Evolutionary conservation across 2,329 filamentous ascomycete species (phyloP).

Genomic region (Lachnellula arida): DNA sequence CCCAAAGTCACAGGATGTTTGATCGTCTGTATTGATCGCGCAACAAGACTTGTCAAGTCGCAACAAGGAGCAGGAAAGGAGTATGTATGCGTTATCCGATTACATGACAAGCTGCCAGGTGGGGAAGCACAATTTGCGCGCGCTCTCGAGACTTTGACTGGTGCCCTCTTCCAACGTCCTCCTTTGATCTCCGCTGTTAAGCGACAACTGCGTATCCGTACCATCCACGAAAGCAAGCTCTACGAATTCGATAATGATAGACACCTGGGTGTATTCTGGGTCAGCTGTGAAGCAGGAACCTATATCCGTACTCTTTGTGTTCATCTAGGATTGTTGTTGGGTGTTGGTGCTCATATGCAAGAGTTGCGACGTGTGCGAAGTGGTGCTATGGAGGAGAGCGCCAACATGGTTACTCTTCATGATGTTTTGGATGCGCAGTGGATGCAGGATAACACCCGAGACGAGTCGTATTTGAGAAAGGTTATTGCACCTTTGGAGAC

Average conservation of each 20-base stretch:
- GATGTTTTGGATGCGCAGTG: conserved; percentile 95
- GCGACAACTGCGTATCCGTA: conserved; percentile 95
- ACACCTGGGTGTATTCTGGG: conserved; percentile 97
- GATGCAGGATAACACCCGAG: conserved; percentile 90
- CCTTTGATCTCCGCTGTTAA: conserved; percentile 98
- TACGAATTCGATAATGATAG: conserved; percentile 98
- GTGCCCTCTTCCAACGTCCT: conserved; percentile 93
- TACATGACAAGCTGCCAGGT: conserved; percentile 92
- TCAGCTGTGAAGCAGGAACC: conserved; percentile 96
- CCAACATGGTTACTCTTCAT: conserved; percentile 87
- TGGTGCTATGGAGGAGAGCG: conserved; percentile 90
- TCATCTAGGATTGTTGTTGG: conserved; percentile 69
- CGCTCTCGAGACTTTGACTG: conserved; percentile 91
- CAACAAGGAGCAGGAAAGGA: conserved; percentile 99
- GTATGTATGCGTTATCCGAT: conserved; percentile 91
- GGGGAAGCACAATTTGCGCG: conserved; percentile 90
- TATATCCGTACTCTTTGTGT: conserved; percentile 99
- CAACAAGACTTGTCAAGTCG: conserved; percentile 95
- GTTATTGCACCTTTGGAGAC: conserved; percentile 93
- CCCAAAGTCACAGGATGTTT: conserved; percentile 96
- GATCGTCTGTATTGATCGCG: conserved; percentile 93
- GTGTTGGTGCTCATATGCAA: conserved; percentile 97
- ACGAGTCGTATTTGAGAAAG: conserved; percentile 85
- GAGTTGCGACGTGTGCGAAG: conserved; percentile 90
- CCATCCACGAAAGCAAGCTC: conserved; percentile 95